These are phyloP conservation scores for Phytophthora idaei DNA, from an alignment of 352 stramenopile species.

Conservation along the genomic window DNA sequence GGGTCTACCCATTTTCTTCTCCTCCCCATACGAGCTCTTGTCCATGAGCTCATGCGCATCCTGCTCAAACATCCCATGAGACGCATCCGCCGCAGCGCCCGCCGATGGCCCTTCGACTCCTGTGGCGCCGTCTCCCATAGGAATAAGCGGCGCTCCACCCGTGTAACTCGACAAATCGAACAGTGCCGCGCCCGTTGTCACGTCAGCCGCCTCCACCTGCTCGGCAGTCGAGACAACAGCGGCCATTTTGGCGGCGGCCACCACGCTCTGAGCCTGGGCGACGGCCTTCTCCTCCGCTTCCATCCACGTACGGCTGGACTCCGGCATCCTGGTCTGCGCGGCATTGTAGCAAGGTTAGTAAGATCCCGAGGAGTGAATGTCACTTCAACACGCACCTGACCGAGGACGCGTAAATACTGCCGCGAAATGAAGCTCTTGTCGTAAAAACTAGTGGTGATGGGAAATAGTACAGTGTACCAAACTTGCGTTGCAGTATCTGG, in stretches of 20 bases:
- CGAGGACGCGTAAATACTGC: conserved; percentile 33
- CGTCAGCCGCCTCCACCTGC: conserved; percentile 23
- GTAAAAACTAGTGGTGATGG: conserved; percentile 41
- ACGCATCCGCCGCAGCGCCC: neutral
- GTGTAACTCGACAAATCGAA: conserved; percentile 61
- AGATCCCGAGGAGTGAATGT: conserved; percentile 21
- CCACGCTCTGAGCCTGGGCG: conserved; percentile 4
- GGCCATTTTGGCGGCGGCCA: conserved; percentile 11
- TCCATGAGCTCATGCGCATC: conserved; percentile 17
- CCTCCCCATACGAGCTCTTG: conserved; percentile 39
- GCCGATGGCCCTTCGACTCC: conserved; percentile 1
- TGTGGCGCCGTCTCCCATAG: conserved; percentile 13
- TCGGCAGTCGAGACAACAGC: conserved; percentile 1
- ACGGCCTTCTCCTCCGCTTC: conserved; percentile 11
- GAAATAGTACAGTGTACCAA: conserved; percentile 12
- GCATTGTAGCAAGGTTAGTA: conserved; percentile 15
- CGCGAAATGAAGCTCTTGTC: conserved; percentile 1
- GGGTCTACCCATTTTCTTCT: conserved; percentile 77
- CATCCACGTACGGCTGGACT: conserved; percentile 22
- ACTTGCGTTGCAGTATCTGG: neutral
- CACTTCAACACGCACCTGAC: conserved; percentile 27
- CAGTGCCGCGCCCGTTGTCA: conserved; percentile 31
- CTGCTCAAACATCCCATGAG: conserved; percentile 28
- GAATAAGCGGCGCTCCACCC: conserved; percentile 45
- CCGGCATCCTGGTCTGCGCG: conserved; percentile 8